Percentiles rank a stretch among this genome's conserved stretches.
Evolutionary conservation across 2,329 filamentous ascomycete genomes (phyloP).

Genomic region (Plectosphaerella plurivora): DNA sequence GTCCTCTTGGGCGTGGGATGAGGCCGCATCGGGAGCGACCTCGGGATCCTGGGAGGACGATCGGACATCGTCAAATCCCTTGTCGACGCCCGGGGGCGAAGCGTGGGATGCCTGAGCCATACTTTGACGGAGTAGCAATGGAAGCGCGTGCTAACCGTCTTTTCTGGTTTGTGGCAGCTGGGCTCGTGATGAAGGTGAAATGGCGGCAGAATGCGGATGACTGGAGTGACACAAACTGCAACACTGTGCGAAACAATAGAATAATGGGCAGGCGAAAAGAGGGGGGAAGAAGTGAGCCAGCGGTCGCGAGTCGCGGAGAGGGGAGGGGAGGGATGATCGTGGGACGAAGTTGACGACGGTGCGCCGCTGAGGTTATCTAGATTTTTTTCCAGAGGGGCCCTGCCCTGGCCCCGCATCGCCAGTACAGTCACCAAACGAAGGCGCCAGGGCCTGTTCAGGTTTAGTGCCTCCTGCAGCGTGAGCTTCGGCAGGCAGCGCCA

Average conservation of each 20-base stretch:
- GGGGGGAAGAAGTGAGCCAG: background rate
- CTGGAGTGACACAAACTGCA: background rate
- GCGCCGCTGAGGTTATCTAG: too few relatives aligned
- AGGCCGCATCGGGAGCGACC: constrained; percentile 12
- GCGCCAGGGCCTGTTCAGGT: too few relatives aligned
- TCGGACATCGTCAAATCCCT: constrained; percentile 13
- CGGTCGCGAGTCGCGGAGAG: background rate
- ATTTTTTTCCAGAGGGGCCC: too few relatives aligned
- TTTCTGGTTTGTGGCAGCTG: constrained; percentile 23
- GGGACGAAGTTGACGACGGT: background rate
- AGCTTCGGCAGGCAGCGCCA: too few relatives aligned
- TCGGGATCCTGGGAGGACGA: constrained; percentile 7
- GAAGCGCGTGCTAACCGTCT: constrained; percentile 44
- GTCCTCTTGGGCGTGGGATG: constrained; percentile 21
- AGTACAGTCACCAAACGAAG: too few relatives aligned
- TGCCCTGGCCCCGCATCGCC: too few relatives aligned
- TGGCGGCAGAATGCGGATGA: constrained; percentile 1
- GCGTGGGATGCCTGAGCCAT: constrained; percentile 34
- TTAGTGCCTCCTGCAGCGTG: too few relatives aligned
- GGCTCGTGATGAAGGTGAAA: background rate
- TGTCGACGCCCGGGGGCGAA: constrained; percentile 26
- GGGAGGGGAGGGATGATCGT: background rate
- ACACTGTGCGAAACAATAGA: background rate
- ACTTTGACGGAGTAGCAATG: constrained; percentile 46
- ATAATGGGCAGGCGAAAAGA: background rate